These are phyloP conservation scores for Cercophora newfieldiana DNA, from an alignment of 495 filamentous ascomycete genomes.

Conservation along the genomic window DNA sequence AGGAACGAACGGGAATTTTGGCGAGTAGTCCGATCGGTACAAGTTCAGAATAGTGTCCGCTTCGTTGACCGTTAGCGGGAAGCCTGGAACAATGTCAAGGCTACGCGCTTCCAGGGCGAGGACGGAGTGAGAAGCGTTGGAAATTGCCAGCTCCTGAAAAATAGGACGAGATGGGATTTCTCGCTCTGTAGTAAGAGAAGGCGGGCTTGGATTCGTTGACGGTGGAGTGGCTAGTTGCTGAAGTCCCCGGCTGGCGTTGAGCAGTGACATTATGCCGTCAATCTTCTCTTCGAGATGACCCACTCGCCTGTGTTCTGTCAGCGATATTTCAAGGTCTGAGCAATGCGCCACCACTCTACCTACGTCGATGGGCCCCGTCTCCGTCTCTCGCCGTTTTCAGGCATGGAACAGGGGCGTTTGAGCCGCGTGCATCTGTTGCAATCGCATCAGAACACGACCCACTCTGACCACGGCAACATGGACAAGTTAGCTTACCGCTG, in stretches of 20 bases:
- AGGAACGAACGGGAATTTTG: constrained; percentile 31
- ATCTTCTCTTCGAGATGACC: constrained; percentile 35
- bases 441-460: background rate
- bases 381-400: constrained; percentile 4
- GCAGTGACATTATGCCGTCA: constrained; percentile 33
- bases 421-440: constrained; percentile 9
- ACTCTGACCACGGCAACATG: background rate
- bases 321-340: too few species aligned
- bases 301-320: constrained; percentile 21
- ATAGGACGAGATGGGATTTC: too few species aligned
- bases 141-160: too few species aligned
- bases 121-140: too few species aligned
- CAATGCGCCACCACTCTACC: constrained; percentile 4
- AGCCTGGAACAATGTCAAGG: constrained; percentile 25
- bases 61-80: constrained; percentile 21
- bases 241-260: constrained; percentile 25
- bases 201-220: background rate
- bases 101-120: background rate
- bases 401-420: constrained; percentile 9
- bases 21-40: constrained; percentile 24
- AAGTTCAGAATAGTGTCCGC: constrained; percentile 18
- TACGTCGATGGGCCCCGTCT: constrained; percentile 17
- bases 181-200: background rate
- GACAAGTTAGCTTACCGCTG: constrained; percentile 5
- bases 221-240: constrained; percentile 17